Conservation (phyloP, 148 eudicot genomes). For the Camellia japonica region DNA sequence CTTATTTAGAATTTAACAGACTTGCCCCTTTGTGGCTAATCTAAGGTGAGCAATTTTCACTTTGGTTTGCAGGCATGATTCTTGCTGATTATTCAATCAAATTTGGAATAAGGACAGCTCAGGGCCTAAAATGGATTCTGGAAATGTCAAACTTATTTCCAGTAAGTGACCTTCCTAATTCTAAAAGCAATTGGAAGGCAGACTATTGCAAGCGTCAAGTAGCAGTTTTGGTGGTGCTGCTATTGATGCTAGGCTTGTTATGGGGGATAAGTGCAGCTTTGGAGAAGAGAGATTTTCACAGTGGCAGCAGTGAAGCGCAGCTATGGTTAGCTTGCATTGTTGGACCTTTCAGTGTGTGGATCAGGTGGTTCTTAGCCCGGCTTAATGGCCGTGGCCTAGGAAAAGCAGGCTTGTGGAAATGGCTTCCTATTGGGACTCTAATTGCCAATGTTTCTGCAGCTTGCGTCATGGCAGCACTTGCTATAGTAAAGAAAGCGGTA, state of each 20-base stretch:
- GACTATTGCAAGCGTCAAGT: constrained; percentile 27
- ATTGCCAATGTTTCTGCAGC: constrained; percentile 82
- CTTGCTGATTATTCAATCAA: constrained; percentile 65
- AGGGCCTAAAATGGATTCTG: constrained; percentile 42
- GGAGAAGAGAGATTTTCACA: constrained; percentile 45
- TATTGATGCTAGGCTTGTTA: constrained; percentile 40
- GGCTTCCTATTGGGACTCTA: constrained; percentile 91
- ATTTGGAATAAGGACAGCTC: constrained; percentile 65
- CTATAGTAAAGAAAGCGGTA: constrained; percentile 56
- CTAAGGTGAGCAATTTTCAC: neutral
- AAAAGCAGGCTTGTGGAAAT: constrained; percentile 40
- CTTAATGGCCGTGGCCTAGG: constrained; percentile 83
- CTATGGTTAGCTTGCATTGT: constrained; percentile 81
- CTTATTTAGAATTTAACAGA: neutral
- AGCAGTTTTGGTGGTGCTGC: constrained; percentile 30
- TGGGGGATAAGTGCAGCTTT: constrained; percentile 52
- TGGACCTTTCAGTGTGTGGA: constrained; percentile 86
- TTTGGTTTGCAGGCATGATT: constrained; percentile 50
- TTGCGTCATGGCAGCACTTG: constrained; percentile 88
- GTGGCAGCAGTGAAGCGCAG: constrained; percentile 56
- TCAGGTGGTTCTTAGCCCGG: constrained; percentile 85
- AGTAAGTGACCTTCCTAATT: neutral
- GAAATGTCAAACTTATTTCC: constrained; percentile 14
- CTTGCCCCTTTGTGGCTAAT: neutral
- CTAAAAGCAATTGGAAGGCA: constrained; percentile 19